Evolutionary conservation across 306 rosid genomes (phyloP).

Genomic region (Arachis hypogaea): DNA sequence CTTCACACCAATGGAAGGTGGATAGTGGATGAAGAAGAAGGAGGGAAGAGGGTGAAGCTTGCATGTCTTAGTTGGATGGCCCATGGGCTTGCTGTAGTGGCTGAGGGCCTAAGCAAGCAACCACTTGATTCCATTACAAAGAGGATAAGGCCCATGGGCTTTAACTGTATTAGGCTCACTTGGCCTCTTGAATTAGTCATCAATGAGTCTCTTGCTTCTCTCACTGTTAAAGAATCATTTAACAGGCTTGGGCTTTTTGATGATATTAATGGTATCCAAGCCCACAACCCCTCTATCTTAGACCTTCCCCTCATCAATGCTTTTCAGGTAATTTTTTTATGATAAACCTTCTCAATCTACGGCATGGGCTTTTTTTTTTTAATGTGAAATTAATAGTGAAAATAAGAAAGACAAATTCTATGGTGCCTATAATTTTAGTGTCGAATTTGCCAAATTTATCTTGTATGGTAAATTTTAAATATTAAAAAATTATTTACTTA

Average conservation of each 20-base stretch:
- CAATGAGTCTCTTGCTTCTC: slow-evolving; percentile 56
- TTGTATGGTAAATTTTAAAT: too few relatives aligned
- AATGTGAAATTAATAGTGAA: too few relatives aligned
- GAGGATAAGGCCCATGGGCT: slow-evolving; percentile 52
- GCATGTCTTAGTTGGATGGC: slow-evolving; percentile 82
- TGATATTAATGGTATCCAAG: slow-evolving; percentile 54
- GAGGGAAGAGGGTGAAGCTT: slow-evolving; percentile 71
- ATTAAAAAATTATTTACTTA: too few relatives aligned
- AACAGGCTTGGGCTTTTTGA: slow-evolving; percentile 53
- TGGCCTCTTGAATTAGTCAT: slow-evolving; percentile 66
- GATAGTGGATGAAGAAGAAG: slow-evolving; percentile 50
- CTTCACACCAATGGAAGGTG: slow-evolving; percentile 64
- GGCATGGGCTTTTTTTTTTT: too few relatives aligned
- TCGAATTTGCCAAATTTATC: too few relatives aligned
- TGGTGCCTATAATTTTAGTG: too few relatives aligned
- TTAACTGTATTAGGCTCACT: slow-evolving; percentile 83
- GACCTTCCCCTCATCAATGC: slow-evolving; percentile 72
- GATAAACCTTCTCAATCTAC: too few relatives aligned
- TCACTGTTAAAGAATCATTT: slow-evolving; percentile 66
- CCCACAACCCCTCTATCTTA: slow-evolving; percentile 66
- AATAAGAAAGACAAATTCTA: too few relatives aligned
- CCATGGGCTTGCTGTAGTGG: slow-evolving; percentile 63
- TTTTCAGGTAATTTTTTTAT: slow-evolving; percentile 46
- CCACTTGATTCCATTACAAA: slow-evolving; percentile 62
- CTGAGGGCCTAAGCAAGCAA: slow-evolving; percentile 74